Conservation (phyloP, 2,329 filamentous ascomycete genomes). For the Diplodia corticola region DNA sequence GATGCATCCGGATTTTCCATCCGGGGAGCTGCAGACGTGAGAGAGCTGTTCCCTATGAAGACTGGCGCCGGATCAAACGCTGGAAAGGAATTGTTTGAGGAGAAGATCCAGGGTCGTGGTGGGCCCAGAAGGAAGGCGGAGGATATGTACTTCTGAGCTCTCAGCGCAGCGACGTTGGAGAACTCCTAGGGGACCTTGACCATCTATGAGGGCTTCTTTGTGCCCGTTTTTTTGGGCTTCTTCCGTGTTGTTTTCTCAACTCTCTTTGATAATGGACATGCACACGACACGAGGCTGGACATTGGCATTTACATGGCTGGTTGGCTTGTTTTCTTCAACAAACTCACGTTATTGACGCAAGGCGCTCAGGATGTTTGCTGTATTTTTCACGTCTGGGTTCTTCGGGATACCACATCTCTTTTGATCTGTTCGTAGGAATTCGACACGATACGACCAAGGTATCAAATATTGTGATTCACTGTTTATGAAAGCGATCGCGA, state of each 20-base stretch:
- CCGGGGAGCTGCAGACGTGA: conserved; percentile 24
- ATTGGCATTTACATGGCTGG: conserved; percentile 11
- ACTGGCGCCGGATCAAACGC: conserved; percentile 25
- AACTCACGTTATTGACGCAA: background rate
- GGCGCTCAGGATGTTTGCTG: conserved; percentile 8
- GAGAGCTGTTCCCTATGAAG: conserved; percentile 25
- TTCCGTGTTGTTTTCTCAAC: background rate
- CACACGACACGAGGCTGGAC: background rate
- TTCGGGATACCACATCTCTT: conserved; percentile 9
- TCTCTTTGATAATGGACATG: background rate
- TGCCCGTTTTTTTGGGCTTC: background rate
- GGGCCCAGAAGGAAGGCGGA: conserved; percentile 32
- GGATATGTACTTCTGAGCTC: conserved; percentile 28
- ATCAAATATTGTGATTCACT: background rate
- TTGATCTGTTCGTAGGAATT: background rate
- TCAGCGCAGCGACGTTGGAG: background rate
- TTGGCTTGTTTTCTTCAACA: background rate
- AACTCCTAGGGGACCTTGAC: background rate
- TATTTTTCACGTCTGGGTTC: conserved; percentile 5
- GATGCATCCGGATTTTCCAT: conserved; percentile 33
- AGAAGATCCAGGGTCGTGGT: conserved; percentile 34
- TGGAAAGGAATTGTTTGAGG: conserved; percentile 36
- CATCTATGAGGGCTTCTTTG: background rate
- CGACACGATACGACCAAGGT: background rate
- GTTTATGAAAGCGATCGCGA: background rate